Evolutionary conservation across 192 early-diverging fungal genomes (phyloP), one percentile per base, ranked within the genome.

Genomic region (Coemansia sp.): DNA sequence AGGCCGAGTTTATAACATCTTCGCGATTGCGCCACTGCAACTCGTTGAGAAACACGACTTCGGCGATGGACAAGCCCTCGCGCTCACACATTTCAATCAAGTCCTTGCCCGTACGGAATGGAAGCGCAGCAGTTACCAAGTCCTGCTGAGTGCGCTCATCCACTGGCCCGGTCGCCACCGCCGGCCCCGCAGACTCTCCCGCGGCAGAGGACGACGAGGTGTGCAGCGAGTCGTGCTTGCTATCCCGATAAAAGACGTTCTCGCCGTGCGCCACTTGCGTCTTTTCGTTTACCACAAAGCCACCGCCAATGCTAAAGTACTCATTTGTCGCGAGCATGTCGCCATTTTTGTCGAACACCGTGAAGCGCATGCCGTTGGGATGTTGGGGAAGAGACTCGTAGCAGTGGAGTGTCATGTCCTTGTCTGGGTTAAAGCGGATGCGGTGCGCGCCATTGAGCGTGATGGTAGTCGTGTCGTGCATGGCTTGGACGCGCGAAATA

Each of bases 361-460:
- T 90, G 63, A 98, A 93, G 10, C 95, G 88, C 87, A 98, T 91
- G 56, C 95, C 95, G 72, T 98, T 98, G 7, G 94, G 93, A 68
- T 98, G 95, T 58, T 93, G 90, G 7, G 94, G 95, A 9, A 98
- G 78, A 6, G 87, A 86, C 62, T 94, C 87, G 60, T 85, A 86
- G 59, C 88, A 91, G 76, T 95, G 91, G 59, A 98, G 93, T n/a
- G 91, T 80, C 63, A 98, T 76, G 52, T 95, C 87, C 66, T 88
- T 88, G 46, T 86, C 82, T 2, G 91, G 91, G 53, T 89, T 86
- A 68, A 98, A 98, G 19, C 84, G 73, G 63, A 98, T 93, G 27
- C 85, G 82, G 55, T 89, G 86, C 15, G 72, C 76, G 33, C 90
- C 89, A 63, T 89, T 85, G 35, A 98, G 72, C 4, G 84, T 85